A percentile compares a stretch with the other conserved stretches of the same genome.
phyloP scores from a whole-genome alignment of 2,329 filamentous ascomycete genomes.

The Drechslerella dactyloides region DNA sequence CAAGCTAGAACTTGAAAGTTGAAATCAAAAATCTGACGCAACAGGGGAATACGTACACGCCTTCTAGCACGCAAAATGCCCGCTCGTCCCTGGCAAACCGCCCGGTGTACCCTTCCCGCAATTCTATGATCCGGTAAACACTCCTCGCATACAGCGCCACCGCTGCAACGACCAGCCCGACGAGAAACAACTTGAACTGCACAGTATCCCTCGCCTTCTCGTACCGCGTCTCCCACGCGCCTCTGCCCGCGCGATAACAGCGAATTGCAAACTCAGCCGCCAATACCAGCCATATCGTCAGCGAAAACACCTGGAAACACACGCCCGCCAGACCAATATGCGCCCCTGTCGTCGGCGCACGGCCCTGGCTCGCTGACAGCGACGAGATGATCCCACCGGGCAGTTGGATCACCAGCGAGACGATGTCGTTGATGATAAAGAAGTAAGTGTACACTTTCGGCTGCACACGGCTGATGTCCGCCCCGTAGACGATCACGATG shows the following conservation, averaged over 20 bases:
- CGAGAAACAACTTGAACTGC: conserved; percentile 60
- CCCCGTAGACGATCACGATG: conserved; percentile 63
- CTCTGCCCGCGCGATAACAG: conserved; percentile 24
- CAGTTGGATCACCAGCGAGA: conserved; percentile 68
- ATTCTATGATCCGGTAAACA: conserved; percentile 70
- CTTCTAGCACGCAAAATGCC: conserved; percentile 67
- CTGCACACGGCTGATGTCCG: conserved; percentile 60
- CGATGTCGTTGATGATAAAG: conserved; percentile 69
- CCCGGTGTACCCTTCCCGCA: conserved; percentile 69
- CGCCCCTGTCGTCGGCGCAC: conserved; percentile 20
- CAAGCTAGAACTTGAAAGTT: no score
- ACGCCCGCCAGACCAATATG: conserved; percentile 71
- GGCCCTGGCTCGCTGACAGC: conserved; percentile 53
- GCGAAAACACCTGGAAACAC: conserved; percentile 66
- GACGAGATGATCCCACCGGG: conserved; percentile 66
- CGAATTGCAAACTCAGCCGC: conserved; percentile 60
- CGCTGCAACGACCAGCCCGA: conserved; percentile 65
- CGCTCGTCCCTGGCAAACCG: conserved; percentile 65
- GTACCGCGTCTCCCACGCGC: conserved; percentile 25
- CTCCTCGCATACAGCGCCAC: conserved; percentile 67
- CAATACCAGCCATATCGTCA: conserved; percentile 67
- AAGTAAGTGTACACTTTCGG: conserved; percentile 64
- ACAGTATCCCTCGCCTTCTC: conserved; percentile 13
- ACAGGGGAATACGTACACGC: conserved; percentile 56
- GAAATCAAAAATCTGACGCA: neutral